Evolutionary conservation across 2,329 filamentous ascomycete genomes (phyloP), one percentile per base, ranked within the genome.

Genomic region (Neopestalotiopsis sp.): DNA sequence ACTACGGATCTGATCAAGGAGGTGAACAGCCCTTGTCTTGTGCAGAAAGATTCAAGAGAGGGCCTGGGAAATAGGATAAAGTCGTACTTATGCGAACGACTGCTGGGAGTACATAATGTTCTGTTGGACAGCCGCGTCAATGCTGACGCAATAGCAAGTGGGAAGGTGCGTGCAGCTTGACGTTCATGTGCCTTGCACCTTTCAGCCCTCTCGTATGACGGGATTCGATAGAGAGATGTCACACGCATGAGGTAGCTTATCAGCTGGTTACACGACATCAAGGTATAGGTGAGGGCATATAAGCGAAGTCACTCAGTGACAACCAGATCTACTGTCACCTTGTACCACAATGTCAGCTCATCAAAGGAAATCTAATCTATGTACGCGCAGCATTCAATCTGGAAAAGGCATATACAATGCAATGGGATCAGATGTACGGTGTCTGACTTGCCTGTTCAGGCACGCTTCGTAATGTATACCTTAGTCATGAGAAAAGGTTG

Each of bases 341-440:
- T 24, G 30, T 34, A n/a, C 13, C 5, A 63, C 12, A 14, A 4
- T 63, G 30, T 34, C 60, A 3, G 60, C 60, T 45, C n/a, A 45
- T 38, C 60, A 63, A 63, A 34, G 34, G 32, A 63, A n/a, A 45
- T 63, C 14, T 63, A 38, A 45, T 63, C n/a, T 63, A 63, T 63
- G 14, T n/a, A 63, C 60, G 60, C 60, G 60, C 34, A 34, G 32
- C 30, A 12, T 3, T 20, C 24, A 28, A 24, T 13, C 34, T 34
- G 12, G 24, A 38, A 62, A 28, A n/a, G 60, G 60, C 14, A 63
- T 14, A 28, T 63, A 10, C 7, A 14, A 63, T 63, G 30, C 30
- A 62, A 42, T 20, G 59, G 30, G 59, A 10, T 63, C 38, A 42
- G 30, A 12, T 17, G 32, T 38, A 38, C 34, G 5, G 34, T 38